Percentiles rank a stretch among this genome's conserved stretches.
These are phyloP conservation scores for Penicillium nucicola DNA, from an alignment of 495 filamentous ascomycete species.

Conservation along the genomic window DNA sequence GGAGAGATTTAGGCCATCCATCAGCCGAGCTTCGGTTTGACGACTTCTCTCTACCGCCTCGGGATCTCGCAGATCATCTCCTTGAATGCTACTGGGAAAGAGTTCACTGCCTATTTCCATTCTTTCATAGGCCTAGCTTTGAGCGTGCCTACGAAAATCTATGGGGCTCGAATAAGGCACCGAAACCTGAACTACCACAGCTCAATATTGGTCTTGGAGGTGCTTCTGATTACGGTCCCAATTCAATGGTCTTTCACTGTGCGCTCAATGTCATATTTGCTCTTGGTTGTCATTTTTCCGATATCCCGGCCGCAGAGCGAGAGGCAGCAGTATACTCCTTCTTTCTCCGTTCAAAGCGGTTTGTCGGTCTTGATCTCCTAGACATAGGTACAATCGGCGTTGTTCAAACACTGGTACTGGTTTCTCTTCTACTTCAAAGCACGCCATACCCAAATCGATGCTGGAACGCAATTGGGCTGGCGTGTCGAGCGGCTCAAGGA, in stretches of 20 bases:
- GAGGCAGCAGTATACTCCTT: conserved; percentile 36
- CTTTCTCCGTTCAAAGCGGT: conserved; percentile 42
- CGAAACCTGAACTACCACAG: conserved; percentile 15
- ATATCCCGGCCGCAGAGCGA: conserved; percentile 34
- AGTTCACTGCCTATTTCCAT: conserved; percentile 42
- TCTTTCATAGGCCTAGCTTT: conserved; percentile 45
- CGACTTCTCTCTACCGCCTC: conserved; percentile 37
- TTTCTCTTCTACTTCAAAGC: conserved; percentile 42
- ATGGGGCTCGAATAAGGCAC: conserved; percentile 30
- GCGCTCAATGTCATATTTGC: conserved; percentile 47
- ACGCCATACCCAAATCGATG: conserved; percentile 44
- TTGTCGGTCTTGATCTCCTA: conserved; percentile 43
- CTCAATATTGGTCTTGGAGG: conserved; percentile 40
- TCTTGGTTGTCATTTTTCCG: conserved; percentile 42
- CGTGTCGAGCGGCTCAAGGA: conserved; percentile 45
- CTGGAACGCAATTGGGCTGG: conserved; percentile 47
- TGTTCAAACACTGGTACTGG: conserved; percentile 44
- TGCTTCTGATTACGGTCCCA: conserved; percentile 32
- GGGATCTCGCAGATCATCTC: conserved; percentile 43
- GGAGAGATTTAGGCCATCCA: conserved; percentile 18
- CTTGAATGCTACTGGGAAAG: conserved; percentile 39
- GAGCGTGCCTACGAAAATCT: conserved; percentile 40
- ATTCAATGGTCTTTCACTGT: conserved; percentile 42
- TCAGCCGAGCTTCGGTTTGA: conserved; percentile 21
- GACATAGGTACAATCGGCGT: conserved; percentile 42